Evolutionary conservation across 2,329 filamentous ascomycete species (phyloP).

Genomic region (Coniochaeta sp.): DNA sequence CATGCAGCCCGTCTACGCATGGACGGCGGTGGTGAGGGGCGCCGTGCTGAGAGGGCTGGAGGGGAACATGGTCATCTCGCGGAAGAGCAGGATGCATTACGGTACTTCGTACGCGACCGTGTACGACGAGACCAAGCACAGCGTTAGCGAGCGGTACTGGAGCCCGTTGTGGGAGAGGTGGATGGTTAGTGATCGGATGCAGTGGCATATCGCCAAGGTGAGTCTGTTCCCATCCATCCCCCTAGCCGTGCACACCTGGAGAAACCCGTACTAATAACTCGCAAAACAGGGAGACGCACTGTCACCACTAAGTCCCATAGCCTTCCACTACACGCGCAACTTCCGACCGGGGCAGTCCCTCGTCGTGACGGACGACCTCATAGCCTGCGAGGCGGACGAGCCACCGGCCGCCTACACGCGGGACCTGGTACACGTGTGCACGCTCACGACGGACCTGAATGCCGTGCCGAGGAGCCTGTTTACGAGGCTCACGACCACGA

Average conservation of each 20-base stretch:
- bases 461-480: slow-evolving; percentile 69
- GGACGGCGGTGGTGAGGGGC: slow-evolving; percentile 73
- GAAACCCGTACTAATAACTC: neutral
- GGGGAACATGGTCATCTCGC: slow-evolving; percentile 70
- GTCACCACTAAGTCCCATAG: slow-evolving; percentile 66
- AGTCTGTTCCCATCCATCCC: slow-evolving; percentile 14
- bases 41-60: slow-evolving; percentile 70
- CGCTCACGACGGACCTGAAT: slow-evolving; percentile 70
- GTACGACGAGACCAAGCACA: slow-evolving; percentile 70
- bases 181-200: slow-evolving; percentile 80
- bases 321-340: slow-evolving; percentile 81
- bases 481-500: slow-evolving; percentile 68
- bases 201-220: slow-evolving; percentile 78
- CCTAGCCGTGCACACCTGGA: neutral
- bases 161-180: slow-evolving; percentile 72
- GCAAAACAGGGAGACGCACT: slow-evolving; percentile 59
- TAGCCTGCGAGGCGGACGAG: slow-evolving; percentile 64
- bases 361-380: slow-evolving; percentile 72
- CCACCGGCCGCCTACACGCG: slow-evolving; percentile 54
- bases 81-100: slow-evolving; percentile 70
- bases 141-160: slow-evolving; percentile 69
- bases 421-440: slow-evolving; percentile 67
- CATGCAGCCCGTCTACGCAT: slow-evolving; percentile 75
- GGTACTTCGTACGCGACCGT: slow-evolving; percentile 77
- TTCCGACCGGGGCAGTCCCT: slow-evolving; percentile 73